Conservation (phyloP, 805 yeast genomes). For the Starmerella bombicola region DNA sequence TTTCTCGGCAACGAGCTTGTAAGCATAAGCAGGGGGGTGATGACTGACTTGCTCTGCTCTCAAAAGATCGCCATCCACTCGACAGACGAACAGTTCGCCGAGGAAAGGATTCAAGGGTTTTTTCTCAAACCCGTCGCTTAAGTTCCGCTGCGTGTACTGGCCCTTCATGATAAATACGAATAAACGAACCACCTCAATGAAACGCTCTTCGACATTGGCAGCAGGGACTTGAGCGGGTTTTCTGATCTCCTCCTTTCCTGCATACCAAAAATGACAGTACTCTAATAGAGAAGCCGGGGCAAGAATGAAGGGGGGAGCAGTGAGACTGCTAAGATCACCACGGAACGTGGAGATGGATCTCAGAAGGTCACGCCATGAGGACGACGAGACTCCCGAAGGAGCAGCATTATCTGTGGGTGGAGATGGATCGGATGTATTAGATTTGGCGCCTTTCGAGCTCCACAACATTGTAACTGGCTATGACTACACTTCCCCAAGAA, state of each 20-base stretch:
- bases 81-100: constrained; percentile 88
- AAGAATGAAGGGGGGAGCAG: constrained; percentile 95
- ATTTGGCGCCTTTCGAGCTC: constrained; percentile 9
- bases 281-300: constrained; percentile 82
- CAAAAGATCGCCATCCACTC: constrained; percentile 76
- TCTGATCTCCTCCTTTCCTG: constrained; percentile 70
- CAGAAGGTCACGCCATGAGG: constrained; percentile 80
- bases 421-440: not conserved
- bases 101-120: constrained; percentile 93
- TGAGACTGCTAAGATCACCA: constrained; percentile 83
- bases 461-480: constrained; percentile 10
- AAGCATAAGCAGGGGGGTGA: constrained; percentile 97
- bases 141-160: constrained; percentile 87
- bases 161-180: constrained; percentile 82
- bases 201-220: constrained; percentile 41
- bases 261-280: constrained; percentile 93
- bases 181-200: constrained; percentile 79
- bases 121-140: constrained; percentile 87
- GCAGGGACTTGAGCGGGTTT: constrained; percentile 44
- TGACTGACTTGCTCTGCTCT: constrained; percentile 90
- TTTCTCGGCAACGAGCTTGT: constrained; percentile 51
- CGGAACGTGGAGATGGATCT: constrained; percentile 85
- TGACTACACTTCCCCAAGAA: no score
- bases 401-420: not conserved
- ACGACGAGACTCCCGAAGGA: constrained; percentile 9